These are phyloP conservation scores for Diaporthe nobilis DNA, from an alignment of 2,329 filamentous ascomycete genomes.

Conservation along the genomic window DNA sequence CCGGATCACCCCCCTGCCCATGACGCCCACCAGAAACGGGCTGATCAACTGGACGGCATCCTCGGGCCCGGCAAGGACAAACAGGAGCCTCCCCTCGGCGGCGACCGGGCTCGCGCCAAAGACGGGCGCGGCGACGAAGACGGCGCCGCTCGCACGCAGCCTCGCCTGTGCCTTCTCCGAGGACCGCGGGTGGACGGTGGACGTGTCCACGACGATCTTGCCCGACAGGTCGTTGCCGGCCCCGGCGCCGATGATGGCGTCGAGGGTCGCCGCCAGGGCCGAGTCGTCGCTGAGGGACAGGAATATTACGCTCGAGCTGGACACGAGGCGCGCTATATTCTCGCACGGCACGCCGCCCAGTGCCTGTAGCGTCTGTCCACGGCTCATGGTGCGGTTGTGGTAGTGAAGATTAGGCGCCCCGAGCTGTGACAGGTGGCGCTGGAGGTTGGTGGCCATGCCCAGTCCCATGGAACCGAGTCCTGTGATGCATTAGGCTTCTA, in stretches of 20 bases:
- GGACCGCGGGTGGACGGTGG: conserved; percentile 63
- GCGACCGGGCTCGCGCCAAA: conserved; percentile 67
- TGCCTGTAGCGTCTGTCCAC: conserved; percentile 52
- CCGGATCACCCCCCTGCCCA: conserved; percentile 58
- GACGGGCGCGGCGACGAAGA: conserved; percentile 62
- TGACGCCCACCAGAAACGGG: conserved; percentile 58
- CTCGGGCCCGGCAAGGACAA: conserved; percentile 59
- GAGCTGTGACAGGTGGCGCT: conserved; percentile 54
- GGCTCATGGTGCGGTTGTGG: conserved; percentile 63
- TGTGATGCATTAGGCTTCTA: not conserved
- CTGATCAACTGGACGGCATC: conserved; percentile 52
- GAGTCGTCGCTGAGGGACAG: conserved; percentile 83
- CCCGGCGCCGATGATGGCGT: conserved; percentile 64
- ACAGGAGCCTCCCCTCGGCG: conserved; percentile 60
- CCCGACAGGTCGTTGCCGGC: conserved; percentile 46
- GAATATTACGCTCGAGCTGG: conserved; percentile 53
- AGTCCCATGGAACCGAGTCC: conserved; percentile 67
- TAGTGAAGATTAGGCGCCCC: conserved; percentile 52
- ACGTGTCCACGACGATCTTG: conserved; percentile 65
- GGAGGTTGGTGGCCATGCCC: conserved; percentile 64
- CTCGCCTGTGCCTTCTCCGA: conserved; percentile 49
- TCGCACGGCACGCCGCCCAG: conserved; percentile 48
- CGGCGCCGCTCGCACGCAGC: conserved; percentile 49
- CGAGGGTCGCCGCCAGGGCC: conserved; percentile 75
- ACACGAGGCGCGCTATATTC: conserved; percentile 48